Evolutionary conservation across 2,329 filamentous ascomycete species (phyloP), one percentile per base, ranked within the genome.

Genomic region (Claviceps pusilla): DNA sequence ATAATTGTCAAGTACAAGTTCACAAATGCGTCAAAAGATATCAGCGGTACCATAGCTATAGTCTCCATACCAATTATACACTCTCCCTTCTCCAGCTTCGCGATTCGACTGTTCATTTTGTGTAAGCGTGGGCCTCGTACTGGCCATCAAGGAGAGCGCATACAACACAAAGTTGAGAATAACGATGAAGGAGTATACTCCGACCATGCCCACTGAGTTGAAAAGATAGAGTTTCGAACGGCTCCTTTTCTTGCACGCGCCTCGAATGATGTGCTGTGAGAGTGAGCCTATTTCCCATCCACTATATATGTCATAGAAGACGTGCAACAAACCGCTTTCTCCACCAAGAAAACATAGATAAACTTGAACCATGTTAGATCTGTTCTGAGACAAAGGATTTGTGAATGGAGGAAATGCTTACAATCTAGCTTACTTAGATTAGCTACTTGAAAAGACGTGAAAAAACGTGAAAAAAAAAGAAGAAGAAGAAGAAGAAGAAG

Each of bases 341-440:
- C 82, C 1, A 82, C 79, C 2, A 84, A 68, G 61, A 84, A 84
- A 31, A 80, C 70, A 60, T 84, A 84, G n/a, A 83, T 79, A 28
- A 83, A 66, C 68, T 76, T 48, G n/a, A 7, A 4, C 1, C 24
- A 28, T 35, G 37, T 50, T 41, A 50, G 35, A 7, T 37, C 19
- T 11, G 14, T 19, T 2, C 19, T 39, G 24, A 10, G 10, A 41
- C 12, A n/a, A 33, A 37, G 16, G 12, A 24, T 7, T 24, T 7
- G 24, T 24, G n/a, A 14, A 14, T 35, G 41, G n/a, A 11, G 19
- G 14, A 4, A 16, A 43, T 5, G 59, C 66, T 50, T 51, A 70
- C 66, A 58, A 69, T 66, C 68, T 69, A 3, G 5, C 7, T 41
- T 10, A 24, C 35, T 54, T 19, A 19, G 14, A 43, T 51, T 31